These are phyloP conservation scores for Prunus yedoensis DNA, from an alignment of 331 rosid species.

Conservation along the genomic window DNA sequence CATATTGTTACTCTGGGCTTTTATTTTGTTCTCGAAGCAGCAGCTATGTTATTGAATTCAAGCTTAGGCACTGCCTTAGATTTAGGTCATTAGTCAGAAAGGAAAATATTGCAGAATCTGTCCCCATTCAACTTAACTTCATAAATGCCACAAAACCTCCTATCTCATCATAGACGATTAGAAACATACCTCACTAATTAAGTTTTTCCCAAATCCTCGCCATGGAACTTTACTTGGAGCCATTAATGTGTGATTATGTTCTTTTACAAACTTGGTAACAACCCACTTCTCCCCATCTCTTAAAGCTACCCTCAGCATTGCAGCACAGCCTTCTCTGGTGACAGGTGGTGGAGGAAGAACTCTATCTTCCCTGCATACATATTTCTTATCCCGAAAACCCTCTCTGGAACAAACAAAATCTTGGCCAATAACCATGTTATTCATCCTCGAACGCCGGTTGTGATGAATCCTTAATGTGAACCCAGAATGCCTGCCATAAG, in stretches of 20 bases:
- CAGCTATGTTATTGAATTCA: background rate
- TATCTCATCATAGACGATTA: background rate
- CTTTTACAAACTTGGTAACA: constrained; percentile 20
- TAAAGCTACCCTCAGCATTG: constrained; percentile 29
- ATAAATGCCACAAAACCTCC: background rate
- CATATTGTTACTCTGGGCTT: no score
- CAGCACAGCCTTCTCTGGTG: constrained; percentile 29
- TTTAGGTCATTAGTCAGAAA: no score
- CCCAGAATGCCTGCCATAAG: constrained; percentile 27
- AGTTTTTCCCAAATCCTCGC: constrained; percentile 21
- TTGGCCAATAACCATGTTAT: constrained; percentile 27
- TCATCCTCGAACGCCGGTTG: constrained; percentile 22
- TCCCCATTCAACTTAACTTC: background rate
- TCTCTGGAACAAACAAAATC: constrained; percentile 32
- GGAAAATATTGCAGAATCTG: background rate
- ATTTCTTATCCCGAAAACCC: constrained; percentile 29
- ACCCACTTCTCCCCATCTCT: constrained; percentile 34
- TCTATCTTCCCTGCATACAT: constrained; percentile 25
- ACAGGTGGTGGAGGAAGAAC: constrained; percentile 34
- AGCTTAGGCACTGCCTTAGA: no score
- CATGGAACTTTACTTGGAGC: constrained; percentile 28
- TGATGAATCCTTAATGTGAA: constrained; percentile 22
- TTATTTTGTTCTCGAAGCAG: no score
- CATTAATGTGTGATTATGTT: constrained; percentile 24
- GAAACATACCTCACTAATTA: constrained; percentile 27